These are phyloP conservation scores for Leishmania turanica DNA, from an alignment of 208 protist genomes.

Conservation along the genomic window DNA sequence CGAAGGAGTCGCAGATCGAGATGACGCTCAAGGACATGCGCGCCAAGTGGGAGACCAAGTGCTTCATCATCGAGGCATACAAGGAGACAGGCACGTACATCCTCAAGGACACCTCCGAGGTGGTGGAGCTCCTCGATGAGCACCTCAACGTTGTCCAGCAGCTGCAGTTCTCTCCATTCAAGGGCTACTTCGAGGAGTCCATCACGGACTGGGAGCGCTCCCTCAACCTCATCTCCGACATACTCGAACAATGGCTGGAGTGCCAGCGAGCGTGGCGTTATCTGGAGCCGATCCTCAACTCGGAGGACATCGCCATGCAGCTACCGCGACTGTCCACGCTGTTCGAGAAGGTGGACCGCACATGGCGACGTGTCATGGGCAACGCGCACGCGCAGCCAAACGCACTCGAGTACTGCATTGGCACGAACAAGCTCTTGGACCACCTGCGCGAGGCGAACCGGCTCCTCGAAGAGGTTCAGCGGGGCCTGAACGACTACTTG, in stretches of 20 bases:
- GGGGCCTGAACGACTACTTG: slow-evolving; percentile 97
- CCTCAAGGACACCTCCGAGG: slow-evolving; percentile 91
- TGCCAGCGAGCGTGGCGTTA: slow-evolving; percentile 97
- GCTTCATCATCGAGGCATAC: slow-evolving; percentile 93
- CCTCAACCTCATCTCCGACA: slow-evolving; percentile 93
- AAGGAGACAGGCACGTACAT: slow-evolving; percentile 95
- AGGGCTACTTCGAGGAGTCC: slow-evolving; percentile 94
- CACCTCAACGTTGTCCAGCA: slow-evolving; percentile 97
- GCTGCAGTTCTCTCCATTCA: slow-evolving; percentile 96
- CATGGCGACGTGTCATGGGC: slow-evolving; percentile 95
- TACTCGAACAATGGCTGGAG: slow-evolving; percentile 97
- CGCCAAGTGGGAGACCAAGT: slow-evolving; percentile 92
- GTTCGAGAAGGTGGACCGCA: slow-evolving; percentile 96
- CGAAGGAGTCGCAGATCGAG: slow-evolving; percentile 97
- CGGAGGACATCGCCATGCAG: slow-evolving; percentile 96
- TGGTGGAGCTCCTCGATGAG: slow-evolving; percentile 95
- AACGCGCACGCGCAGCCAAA: slow-evolving; percentile 85
- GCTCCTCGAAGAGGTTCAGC: slow-evolving; percentile 96
- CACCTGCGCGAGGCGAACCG: slow-evolving; percentile 94
- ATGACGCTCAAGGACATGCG: slow-evolving; percentile 96
- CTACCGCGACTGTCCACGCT: slow-evolving; percentile 94
- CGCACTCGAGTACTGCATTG: slow-evolving; percentile 94
- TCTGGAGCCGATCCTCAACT: slow-evolving; percentile 97
- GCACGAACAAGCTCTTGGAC: slow-evolving; percentile 95
- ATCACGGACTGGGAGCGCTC: slow-evolving; percentile 96